Conservation (phyloP, 495 filamentous ascomycete genomes). For the Daldinia concentrica region DNA sequence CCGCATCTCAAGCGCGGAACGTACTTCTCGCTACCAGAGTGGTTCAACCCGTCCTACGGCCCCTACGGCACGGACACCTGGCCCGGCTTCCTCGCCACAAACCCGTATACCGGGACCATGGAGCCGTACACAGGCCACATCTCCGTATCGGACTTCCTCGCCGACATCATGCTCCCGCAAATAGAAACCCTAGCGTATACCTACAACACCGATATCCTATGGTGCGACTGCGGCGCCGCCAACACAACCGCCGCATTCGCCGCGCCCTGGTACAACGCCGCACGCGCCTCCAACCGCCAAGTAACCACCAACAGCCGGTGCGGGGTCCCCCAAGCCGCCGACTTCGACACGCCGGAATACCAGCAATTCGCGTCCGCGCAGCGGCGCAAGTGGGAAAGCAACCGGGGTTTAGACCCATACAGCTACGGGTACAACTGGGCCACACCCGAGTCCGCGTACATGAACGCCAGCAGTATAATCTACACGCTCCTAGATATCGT, state of each 20-base stretch:
- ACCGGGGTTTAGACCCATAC: conserved; percentile 64
- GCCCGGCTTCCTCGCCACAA: conserved; percentile 52
- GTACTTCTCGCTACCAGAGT: conserved; percentile 65
- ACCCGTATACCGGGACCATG: conserved; percentile 59
- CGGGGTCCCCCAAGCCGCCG: conserved; percentile 54
- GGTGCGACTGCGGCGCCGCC: conserved; percentile 64
- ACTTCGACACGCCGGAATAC: conserved; percentile 66
- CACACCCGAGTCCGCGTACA: conserved; percentile 56
- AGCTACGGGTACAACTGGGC: conserved; percentile 65
- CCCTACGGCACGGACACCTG: conserved; percentile 51
- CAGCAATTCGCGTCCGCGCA: conserved; percentile 57
- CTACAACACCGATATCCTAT: conserved; percentile 65
- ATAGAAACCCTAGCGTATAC: conserved; percentile 59
- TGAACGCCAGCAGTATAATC: conserved; percentile 60
- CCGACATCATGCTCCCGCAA: conserved; percentile 60
- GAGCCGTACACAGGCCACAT: conserved; percentile 62
- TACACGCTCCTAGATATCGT: conserved; percentile 61
- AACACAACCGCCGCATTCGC: conserved; percentile 62
- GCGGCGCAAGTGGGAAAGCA: conserved; percentile 64
- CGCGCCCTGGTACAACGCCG: conserved; percentile 56
- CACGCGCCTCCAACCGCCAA: conserved; percentile 51
- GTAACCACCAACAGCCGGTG: conserved; percentile 64
- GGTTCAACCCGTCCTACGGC: conserved; percentile 64
- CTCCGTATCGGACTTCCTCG: conserved; percentile 57
- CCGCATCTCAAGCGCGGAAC: conserved; percentile 59